A percentile compares a stretch with the other conserved stretches of the same genome.
phyloP scores from a whole-genome alignment of 2,329 filamentous ascomycete genomes.

The Apiospora saccharicola region DNA sequence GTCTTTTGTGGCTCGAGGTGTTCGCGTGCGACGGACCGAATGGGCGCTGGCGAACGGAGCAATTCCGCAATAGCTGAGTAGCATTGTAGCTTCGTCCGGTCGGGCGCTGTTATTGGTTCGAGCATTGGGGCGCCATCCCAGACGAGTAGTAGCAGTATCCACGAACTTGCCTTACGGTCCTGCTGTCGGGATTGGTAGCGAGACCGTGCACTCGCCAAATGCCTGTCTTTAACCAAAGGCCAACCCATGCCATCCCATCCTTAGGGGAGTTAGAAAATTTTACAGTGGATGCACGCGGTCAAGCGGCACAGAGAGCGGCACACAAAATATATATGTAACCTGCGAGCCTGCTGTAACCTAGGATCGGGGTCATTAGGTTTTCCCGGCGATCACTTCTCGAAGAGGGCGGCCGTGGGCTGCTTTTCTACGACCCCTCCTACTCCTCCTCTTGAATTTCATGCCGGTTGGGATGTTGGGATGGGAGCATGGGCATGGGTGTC shows the following conservation, averaged over 20 bases:
- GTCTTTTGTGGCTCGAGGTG: neutral
- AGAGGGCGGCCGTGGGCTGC: neutral
- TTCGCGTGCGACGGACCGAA: conserved; percentile 3
- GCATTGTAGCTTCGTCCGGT: neutral
- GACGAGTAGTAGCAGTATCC: neutral
- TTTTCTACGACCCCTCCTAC: neutral
- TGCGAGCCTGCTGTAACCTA: neutral
- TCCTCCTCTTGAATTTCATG: neutral
- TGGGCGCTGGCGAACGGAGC: neutral
- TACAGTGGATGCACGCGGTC: neutral
- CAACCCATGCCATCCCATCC: neutral
- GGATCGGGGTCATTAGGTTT: neutral
- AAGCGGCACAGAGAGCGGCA: neutral
- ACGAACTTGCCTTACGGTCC: neutral
- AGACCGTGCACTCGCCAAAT: neutral
- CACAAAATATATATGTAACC: neutral
- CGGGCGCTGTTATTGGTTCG: neutral
- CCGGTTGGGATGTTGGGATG: neutral
- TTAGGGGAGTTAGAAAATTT: neutral
- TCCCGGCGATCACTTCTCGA: neutral
- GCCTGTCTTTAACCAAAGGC: too few species aligned
- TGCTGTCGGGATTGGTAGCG: neutral
- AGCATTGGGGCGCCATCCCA: neutral
- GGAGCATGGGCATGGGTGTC: too few species aligned
- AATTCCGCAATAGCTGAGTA: conserved; percentile 15